These are phyloP conservation scores for Hypoxylon lienhwacheense DNA, from an alignment of 495 filamentous ascomycete species.

Conservation along the genomic window DNA sequence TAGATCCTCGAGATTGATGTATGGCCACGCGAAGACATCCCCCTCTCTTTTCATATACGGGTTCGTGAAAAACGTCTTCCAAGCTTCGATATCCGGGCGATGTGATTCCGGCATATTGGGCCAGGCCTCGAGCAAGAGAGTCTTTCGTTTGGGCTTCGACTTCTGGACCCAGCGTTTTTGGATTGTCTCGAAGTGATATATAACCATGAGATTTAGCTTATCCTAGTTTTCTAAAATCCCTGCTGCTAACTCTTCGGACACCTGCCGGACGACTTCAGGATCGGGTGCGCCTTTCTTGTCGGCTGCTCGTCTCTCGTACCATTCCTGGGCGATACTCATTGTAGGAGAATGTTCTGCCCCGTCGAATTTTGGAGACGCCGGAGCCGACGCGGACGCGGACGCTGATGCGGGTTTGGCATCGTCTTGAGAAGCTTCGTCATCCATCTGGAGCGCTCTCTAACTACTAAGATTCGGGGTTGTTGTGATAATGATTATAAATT, in stretches of 20 bases:
- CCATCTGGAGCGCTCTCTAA: neutral
- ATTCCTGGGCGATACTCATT: neutral
- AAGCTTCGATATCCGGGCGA: conserved; percentile 20
- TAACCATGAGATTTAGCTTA: conserved; percentile 1
- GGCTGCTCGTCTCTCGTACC: neutral
- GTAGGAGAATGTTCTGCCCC: neutral
- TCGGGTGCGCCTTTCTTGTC: too few species aligned
- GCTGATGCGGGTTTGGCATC: neutral
- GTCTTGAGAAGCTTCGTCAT: neutral
- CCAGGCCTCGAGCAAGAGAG: conserved; percentile 9
- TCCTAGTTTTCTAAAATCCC: conserved; percentile 11
- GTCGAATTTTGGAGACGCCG: too few species aligned
- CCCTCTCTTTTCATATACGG: neutral
- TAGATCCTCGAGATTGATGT: conserved; percentile 56
- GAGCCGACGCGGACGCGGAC: too few species aligned
- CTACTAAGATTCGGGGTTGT: neutral
- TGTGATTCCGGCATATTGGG: conserved; percentile 9
- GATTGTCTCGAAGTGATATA: conserved; percentile 8
- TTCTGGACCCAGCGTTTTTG: conserved; percentile 16
- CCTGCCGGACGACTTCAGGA: too few species aligned
- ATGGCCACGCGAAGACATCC: conserved; percentile 40
- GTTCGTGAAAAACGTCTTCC: neutral
- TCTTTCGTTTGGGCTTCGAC: conserved; percentile 16
- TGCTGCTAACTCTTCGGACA: neutral
- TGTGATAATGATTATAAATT: too few species aligned